Evolutionary conservation across 2,329 filamentous ascomycete species (phyloP).

Genomic region (Fusarium decemcellulare): DNA sequence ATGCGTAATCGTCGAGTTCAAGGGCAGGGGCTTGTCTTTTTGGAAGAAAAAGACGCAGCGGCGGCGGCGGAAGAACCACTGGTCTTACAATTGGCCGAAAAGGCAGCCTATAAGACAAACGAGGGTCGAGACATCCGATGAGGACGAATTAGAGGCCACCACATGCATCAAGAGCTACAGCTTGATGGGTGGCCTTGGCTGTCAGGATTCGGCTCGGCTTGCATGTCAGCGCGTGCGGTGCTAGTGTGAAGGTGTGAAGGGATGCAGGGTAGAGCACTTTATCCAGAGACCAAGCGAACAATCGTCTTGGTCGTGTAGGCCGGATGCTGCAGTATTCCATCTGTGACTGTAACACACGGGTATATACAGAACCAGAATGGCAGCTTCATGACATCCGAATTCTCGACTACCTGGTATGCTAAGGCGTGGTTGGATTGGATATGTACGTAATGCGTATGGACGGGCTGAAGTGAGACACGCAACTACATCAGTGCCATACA

Average conservation of each 20-base stretch:
- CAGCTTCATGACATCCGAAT: constrained; percentile 15
- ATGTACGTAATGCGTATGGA: constrained; percentile 33
- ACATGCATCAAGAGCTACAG: constrained; percentile 41
- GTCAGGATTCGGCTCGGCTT: constrained; percentile 29
- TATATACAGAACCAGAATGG: constrained; percentile 13
- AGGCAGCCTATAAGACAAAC: constrained; percentile 18
- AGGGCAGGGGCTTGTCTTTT: constrained; percentile 21
- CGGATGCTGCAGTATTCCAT: constrained; percentile 10
- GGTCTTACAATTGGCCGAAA: constrained; percentile 35
- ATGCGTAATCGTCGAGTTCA: background rate
- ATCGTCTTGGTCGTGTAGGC: constrained; percentile 24
- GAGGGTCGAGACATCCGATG: constrained; percentile 22
- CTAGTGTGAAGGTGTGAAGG: constrained; percentile 16
- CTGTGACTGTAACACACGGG: constrained; percentile 15
- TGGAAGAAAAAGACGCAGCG: constrained; percentile 31
- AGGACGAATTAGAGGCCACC: constrained; percentile 41
- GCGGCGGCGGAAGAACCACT: constrained; percentile 15
- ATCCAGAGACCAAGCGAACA: constrained; percentile 8
- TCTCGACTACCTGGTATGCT: constrained; percentile 8
- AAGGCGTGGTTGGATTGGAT: background rate
- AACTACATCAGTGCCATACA: constrained; percentile 19
- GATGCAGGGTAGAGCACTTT: constrained; percentile 30
- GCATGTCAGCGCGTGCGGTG: constrained; percentile 34
- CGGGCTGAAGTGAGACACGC: constrained; percentile 31
- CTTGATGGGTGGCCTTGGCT: constrained; percentile 37